A percentile compares a stretch with the other conserved stretches of the same genome.
phyloP scores from a whole-genome alignment of 2,329 filamentous ascomycete species.

The Fonsecaea pedrosoi region DNA sequence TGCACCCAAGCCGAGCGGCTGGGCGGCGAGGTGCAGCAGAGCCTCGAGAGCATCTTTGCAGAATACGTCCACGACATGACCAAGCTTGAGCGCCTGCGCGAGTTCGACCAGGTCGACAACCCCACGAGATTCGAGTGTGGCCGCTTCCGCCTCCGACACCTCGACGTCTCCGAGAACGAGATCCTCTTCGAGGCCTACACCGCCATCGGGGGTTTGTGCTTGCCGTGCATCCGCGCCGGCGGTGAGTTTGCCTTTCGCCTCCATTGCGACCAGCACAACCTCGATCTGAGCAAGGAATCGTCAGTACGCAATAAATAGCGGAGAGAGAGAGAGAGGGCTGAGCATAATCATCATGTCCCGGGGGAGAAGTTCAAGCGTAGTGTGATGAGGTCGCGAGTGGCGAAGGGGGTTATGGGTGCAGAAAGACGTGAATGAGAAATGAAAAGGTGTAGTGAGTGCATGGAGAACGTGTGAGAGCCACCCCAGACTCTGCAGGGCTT shows the following conservation, averaged over 20 bases:
- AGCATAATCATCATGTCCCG: no score
- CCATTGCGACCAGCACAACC: background rate
- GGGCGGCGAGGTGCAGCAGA: background rate
- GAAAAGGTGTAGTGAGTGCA: no score
- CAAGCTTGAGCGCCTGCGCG: background rate
- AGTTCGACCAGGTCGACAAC: background rate
- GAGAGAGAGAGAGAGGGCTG: no score
- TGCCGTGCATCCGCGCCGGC: conserved; percentile 8
- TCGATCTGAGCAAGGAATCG: background rate
- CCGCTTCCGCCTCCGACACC: conserved; percentile 1
- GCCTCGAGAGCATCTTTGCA: background rate
- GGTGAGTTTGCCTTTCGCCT: background rate
- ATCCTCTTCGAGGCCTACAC: background rate
- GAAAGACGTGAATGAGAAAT: background rate
- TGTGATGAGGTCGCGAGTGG: no score
- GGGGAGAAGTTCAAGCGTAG: no score
- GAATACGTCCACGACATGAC: background rate
- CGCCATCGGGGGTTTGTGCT: conserved; percentile 10
- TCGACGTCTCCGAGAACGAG: background rate
- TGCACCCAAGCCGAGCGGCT: background rate
- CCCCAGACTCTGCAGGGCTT: background rate
- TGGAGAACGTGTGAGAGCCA: background rate
- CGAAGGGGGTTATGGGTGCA: background rate
- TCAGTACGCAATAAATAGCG: background rate
- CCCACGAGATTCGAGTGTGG: background rate